Conservation (phyloP, 257 asterid genomes). For the Coffea canephora region DNA sequence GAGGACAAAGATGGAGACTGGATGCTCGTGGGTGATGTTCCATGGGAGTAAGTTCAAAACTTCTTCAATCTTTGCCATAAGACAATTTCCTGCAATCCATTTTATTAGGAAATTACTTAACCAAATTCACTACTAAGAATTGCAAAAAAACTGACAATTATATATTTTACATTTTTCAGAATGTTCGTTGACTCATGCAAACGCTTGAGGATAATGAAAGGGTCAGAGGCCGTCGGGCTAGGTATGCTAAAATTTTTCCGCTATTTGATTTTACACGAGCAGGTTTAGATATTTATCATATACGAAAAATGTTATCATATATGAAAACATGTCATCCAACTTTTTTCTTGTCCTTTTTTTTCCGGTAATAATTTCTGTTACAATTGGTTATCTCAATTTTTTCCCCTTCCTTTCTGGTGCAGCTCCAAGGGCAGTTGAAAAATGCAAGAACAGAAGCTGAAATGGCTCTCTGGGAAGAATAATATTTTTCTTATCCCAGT, state of each 20-base stretch:
- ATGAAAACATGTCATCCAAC: not conserved
- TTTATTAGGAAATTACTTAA: not conserved
- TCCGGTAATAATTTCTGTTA: not conserved
- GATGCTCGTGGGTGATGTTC: conserved; percentile 46
- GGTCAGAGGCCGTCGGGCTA: conserved; percentile 70
- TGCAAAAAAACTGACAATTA: not conserved
- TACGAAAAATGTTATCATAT: not conserved
- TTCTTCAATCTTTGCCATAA: not conserved
- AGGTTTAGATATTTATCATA: too few relatives aligned
- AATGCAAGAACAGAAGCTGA: conserved; percentile 52
- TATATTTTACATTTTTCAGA: conserved; percentile 19
- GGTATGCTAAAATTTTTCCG: conserved; percentile 26
- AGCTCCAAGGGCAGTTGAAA: conserved; percentile 59
- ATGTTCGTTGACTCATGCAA: conserved; percentile 68
- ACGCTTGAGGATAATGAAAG: conserved; percentile 67
- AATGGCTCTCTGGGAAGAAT: not conserved
- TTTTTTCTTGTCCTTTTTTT: not conserved
- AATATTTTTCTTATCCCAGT: not conserved
- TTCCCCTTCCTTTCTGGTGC: conserved; percentile 18
- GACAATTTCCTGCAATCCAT: too few relatives aligned
- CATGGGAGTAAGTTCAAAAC: conserved; percentile 43
- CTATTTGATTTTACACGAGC: too few relatives aligned
- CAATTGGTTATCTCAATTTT: not conserved
- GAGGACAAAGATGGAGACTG: conserved; percentile 42
- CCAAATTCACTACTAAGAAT: not conserved